Evolutionary conservation across 352 stramenopile genomes (phyloP).

Genomic region (Pythium inflatum): DNA sequence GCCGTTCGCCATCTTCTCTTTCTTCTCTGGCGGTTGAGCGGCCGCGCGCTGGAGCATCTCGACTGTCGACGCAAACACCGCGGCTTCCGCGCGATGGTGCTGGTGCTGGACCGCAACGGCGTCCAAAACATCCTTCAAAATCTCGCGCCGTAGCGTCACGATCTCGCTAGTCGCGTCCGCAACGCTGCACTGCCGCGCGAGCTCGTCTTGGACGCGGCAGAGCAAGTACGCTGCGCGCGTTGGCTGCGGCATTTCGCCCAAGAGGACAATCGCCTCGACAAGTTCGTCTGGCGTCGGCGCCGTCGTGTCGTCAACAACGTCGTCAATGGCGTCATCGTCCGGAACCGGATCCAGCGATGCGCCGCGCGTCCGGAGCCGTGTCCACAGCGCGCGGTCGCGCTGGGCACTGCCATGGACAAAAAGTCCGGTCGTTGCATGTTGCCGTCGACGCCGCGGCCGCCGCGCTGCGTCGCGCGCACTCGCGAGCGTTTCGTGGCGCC

Average conservation of each 20-base stretch:
- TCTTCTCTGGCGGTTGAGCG: not conserved
- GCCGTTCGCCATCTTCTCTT: not conserved
- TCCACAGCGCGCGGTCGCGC: slow-evolving; percentile 25
- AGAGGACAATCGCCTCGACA: slow-evolving; percentile 52
- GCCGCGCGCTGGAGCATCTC: slow-evolving; percentile 5
- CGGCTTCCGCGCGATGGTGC: not conserved
- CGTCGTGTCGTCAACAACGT: slow-evolving; percentile 18
- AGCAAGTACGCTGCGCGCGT: slow-evolving; percentile 49
- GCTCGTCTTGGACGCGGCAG: slow-evolving; percentile 49
- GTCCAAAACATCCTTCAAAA: slow-evolving; percentile 65
- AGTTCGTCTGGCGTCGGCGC: slow-evolving; percentile 34
- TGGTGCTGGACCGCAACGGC: slow-evolving; percentile 37
- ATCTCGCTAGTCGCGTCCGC: slow-evolving; percentile 62
- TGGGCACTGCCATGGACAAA: slow-evolving; percentile 32
- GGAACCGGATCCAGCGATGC: not conserved
- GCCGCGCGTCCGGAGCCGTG: slow-evolving; percentile 25
- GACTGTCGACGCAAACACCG: slow-evolving; percentile 1
- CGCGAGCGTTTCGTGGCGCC: slow-evolving; percentile 55
- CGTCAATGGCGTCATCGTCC: slow-evolving; percentile 28
- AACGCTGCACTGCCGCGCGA: slow-evolving; percentile 47
- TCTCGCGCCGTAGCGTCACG: slow-evolving; percentile 52
- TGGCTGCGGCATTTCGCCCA: slow-evolving; percentile 53
- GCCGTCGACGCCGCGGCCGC: not conserved
- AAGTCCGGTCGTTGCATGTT: slow-evolving; percentile 7
- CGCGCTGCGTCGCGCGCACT: slow-evolving; percentile 34